Evolutionary conservation across 2,329 filamentous ascomycete genomes (phyloP).

Genomic region (Hymenoscyphus occultus): DNA sequence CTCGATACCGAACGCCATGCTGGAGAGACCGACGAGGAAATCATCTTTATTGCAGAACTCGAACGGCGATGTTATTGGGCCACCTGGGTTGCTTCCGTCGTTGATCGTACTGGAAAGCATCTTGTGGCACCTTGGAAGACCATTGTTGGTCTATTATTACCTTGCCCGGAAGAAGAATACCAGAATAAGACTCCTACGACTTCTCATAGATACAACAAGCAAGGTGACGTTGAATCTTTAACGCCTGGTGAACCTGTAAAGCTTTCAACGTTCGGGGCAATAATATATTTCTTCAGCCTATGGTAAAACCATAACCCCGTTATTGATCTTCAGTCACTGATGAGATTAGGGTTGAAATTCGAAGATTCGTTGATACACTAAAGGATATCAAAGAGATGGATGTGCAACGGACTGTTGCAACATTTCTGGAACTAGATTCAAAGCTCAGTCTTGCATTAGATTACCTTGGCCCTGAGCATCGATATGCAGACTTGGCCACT

Average conservation of each 20-base stretch:
- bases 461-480: constrained; percentile 14
- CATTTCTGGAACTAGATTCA: constrained; percentile 16
- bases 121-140: constrained; percentile 21
- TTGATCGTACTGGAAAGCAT: constrained; percentile 17
- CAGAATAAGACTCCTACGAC: constrained; percentile 10
- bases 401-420: constrained; percentile 10
- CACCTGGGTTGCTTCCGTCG: constrained; percentile 18
- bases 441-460: constrained; percentile 17
- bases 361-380: constrained; percentile 16
- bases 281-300: constrained; percentile 18
- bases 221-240: constrained; percentile 14
- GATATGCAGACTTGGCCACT: constrained; percentile 10
- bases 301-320: constrained; percentile 14
- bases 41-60: constrained; percentile 12
- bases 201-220: constrained; percentile 17
- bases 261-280: constrained; percentile 15
- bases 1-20: constrained; percentile 11
- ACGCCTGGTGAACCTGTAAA: background rate
- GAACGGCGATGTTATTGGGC: constrained; percentile 21
- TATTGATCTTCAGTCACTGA: background rate
- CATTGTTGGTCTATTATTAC: constrained; percentile 18
- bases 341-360: constrained; percentile 22
- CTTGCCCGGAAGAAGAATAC: constrained; percentile 20
- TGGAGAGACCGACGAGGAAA: background rate
- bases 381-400: constrained; percentile 5